Percentiles rank a stretch among this genome's conserved stretches.
Conservation (phyloP, 306 rosid genomes). For the Vigna hirtella region DNA sequence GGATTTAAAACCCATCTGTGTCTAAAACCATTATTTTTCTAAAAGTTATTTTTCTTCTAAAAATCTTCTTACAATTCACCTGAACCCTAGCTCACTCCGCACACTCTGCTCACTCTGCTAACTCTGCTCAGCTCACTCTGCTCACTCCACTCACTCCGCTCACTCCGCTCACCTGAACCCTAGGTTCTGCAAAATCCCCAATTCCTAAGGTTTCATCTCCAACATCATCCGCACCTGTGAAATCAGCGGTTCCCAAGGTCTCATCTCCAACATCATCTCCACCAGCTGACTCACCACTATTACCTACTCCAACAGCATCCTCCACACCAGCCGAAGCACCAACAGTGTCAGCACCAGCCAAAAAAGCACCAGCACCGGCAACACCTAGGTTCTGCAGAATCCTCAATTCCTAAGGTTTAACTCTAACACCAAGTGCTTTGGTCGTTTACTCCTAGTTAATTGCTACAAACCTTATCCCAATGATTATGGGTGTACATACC, state of each 20-base stretch:
- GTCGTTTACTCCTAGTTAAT: too few relatives aligned
- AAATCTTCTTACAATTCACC: too few relatives aligned
- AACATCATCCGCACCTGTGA: conserved; percentile 29
- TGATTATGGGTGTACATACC: conserved; percentile 29
- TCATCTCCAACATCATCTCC: conserved; percentile 26
- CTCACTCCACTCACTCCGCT: too few relatives aligned
- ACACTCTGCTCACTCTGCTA: too few relatives aligned
- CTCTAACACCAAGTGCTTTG: neutral
- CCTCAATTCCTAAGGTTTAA: neutral
- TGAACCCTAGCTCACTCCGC: too few relatives aligned
- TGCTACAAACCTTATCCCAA: neutral
- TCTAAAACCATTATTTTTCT: too few relatives aligned
- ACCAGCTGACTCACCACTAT: conserved; percentile 22
- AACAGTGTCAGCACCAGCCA: too few relatives aligned
- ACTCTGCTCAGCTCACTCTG: too few relatives aligned
- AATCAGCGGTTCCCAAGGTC: conserved; percentile 16
- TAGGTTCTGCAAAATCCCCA: neutral
- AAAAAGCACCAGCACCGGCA: conserved; percentile 43
- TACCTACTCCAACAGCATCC: conserved; percentile 43
- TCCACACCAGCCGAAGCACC: conserved; percentile 54
- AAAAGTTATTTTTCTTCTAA: too few relatives aligned
- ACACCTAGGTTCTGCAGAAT: too few relatives aligned
- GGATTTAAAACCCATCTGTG: too few relatives aligned
- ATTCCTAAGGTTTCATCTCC: neutral
- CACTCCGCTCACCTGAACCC: too few relatives aligned